Evolutionary conservation across 2,329 filamentous ascomycete species (phyloP).

Genomic region (Orbilia blumenaviensis): DNA sequence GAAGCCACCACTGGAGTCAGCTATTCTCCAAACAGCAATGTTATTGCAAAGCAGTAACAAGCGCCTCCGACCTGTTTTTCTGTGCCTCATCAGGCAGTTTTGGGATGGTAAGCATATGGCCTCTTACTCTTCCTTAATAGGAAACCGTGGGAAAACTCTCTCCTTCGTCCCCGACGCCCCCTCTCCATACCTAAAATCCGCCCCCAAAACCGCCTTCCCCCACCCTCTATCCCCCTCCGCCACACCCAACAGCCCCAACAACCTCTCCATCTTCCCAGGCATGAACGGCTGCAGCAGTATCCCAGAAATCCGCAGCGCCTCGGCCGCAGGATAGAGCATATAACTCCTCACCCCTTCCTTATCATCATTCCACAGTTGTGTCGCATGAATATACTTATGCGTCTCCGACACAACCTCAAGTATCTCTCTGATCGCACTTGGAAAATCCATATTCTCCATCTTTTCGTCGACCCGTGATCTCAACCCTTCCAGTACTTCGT

Average conservation of each 20-base stretch:
- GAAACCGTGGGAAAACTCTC: conserved; percentile 25
- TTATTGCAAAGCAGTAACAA: too few relatives aligned
- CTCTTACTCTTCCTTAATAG: not conserved
- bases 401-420: conserved; percentile 72
- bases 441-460: conserved; percentile 73
- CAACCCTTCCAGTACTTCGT: conserved; percentile 54
- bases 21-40: too few relatives aligned
- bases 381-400: conserved; percentile 73
- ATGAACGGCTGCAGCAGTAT: conserved; percentile 93
- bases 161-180: conserved; percentile 18
- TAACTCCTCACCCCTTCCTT: conserved; percentile 26
- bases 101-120: too few relatives aligned
- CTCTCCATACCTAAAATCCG: conserved; percentile 76
- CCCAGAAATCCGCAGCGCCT: conserved; percentile 79
- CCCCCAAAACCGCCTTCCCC: conserved; percentile 69
- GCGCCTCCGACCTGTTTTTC: too few relatives aligned
- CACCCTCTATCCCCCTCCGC: conserved; percentile 70
- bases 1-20: too few relatives aligned
- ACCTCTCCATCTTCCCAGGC: conserved; percentile 75
- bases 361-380: conserved; percentile 73
- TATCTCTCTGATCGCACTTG: conserved; percentile 72
- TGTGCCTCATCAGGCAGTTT: too few relatives aligned
- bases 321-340: conserved; percentile 75
- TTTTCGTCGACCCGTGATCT: conserved; percentile 60
- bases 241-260: conserved; percentile 84